Conservation (phyloP, 441 rosid species). For the Syzygium malaccense region DNA sequence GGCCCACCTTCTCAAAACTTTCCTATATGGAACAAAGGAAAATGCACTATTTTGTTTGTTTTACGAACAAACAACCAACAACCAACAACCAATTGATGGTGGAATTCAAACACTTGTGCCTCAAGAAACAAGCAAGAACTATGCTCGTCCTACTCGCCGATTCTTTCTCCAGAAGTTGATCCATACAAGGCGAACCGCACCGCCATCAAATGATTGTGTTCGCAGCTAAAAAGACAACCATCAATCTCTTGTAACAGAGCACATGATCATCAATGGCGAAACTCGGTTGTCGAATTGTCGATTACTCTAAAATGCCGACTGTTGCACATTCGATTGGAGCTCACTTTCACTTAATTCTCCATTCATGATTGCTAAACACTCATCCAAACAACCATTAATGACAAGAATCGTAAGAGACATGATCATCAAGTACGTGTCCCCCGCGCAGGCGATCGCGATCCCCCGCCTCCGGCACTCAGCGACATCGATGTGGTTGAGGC, state of each 20-base stretch:
- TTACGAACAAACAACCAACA: too few species aligned
- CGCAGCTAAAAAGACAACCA: not conserved
- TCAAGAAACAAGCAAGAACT: not conserved
- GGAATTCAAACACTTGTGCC: too few species aligned
- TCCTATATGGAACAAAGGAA: too few species aligned
- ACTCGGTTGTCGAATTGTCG: not conserved
- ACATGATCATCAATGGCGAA: not conserved
- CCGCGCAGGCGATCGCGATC: slow-evolving; percentile 16
- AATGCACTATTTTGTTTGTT: too few species aligned
- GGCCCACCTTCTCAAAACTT: too few species aligned
- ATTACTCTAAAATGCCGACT: not conserved
- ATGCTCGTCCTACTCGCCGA: not conserved
- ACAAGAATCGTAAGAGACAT: not conserved
- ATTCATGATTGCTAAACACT: not conserved
- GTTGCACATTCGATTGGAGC: not conserved
- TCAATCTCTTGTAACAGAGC: not conserved
- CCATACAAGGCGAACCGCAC: not conserved
- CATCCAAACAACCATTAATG: not conserved
- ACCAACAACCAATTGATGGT: not conserved
- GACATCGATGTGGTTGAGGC: slow-evolving; percentile 22
- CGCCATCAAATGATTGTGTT: not conserved
- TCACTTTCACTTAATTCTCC: not conserved
- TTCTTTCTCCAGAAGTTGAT: not conserved
- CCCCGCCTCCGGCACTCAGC: slow-evolving; percentile 30
- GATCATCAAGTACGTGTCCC: slow-evolving; percentile 10